Conservation (phyloP, 1,284 basidiomycete genomes). For the Ustilago trichophora region DNA sequence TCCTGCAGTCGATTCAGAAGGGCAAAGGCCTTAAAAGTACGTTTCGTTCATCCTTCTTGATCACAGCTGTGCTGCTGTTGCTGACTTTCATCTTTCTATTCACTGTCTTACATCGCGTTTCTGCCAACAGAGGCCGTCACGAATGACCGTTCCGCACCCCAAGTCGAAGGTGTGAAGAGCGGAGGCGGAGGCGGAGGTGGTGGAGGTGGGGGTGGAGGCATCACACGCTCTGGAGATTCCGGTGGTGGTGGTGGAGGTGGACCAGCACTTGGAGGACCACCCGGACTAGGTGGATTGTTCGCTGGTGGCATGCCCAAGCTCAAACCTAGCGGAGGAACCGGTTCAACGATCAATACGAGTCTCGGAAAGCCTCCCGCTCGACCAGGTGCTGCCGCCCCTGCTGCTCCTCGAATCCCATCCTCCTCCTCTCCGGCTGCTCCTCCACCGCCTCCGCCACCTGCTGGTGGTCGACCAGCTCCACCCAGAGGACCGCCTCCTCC, state of each 20-base stretch:
- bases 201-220: slow-evolving; percentile 67
- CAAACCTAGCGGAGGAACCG: slow-evolving; percentile 68
- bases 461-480: slow-evolving; percentile 15
- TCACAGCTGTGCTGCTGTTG: too few relatives aligned
- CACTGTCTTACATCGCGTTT: neutral
- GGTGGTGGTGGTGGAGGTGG: slow-evolving; percentile 61
- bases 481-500: slow-evolving; percentile 40
- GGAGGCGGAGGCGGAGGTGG: slow-evolving; percentile 21
- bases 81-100: too few relatives aligned
- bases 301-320: slow-evolving; percentile 90
- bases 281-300: slow-evolving; percentile 84
- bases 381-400: slow-evolving; percentile 27
- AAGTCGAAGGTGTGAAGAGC: too few relatives aligned
- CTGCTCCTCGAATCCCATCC: slow-evolving; percentile 21
- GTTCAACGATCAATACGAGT: slow-evolving; percentile 28
- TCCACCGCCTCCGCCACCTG: slow-evolving; percentile 26
- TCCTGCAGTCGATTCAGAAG: slow-evolving; percentile 38
- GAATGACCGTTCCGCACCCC: slow-evolving; percentile 83
- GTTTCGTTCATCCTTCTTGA: neutral
- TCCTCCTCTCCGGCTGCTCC: too few relatives aligned
- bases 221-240: slow-evolving; percentile 45
- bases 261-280: slow-evolving; percentile 67
- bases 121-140: slow-evolving; percentile 72
- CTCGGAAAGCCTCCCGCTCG: slow-evolving; percentile 38
- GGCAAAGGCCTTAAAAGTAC: slow-evolving; percentile 49